phyloP scores from a whole-genome alignment of 2,329 filamentous ascomycete genomes.

The Xylariales sp. region DNA sequence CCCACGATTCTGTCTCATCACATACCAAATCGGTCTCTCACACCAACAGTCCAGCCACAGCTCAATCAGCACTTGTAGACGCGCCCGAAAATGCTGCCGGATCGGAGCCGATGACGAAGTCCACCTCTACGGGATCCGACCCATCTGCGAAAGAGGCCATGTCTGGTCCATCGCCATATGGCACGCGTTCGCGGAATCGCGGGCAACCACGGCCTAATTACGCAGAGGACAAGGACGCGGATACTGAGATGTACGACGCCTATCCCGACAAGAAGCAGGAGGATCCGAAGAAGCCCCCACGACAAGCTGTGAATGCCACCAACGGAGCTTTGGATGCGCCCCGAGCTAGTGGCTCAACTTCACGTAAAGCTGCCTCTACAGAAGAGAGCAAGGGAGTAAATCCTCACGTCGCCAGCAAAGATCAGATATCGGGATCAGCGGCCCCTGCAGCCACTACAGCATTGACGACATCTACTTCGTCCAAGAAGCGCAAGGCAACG shows the following conservation, averaged over 20 bases:
- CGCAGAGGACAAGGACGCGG: constrained; percentile 86
- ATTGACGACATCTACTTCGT: constrained; percentile 30
- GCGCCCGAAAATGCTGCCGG: constrained; percentile 28
- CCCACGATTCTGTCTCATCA: constrained; percentile 22
- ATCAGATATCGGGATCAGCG: constrained; percentile 20
- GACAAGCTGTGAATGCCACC: constrained; percentile 35
- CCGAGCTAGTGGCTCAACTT: constrained; percentile 21
- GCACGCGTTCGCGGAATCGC: constrained; percentile 89
- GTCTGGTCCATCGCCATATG: constrained; percentile 67
- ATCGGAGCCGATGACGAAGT: constrained; percentile 44
- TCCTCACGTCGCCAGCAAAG: constrained; percentile 19
- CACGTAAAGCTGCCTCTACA: constrained; percentile 35
- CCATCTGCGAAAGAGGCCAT: constrained; percentile 44
- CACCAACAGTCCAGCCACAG: constrained; percentile 22
- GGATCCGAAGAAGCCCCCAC: constrained; percentile 53
- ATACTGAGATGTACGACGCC: constrained; percentile 78
- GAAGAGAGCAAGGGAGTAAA: constrained; percentile 24
- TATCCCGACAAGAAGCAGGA: constrained; percentile 50
- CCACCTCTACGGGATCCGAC: constrained; percentile 41
- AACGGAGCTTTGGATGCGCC: constrained; percentile 27
- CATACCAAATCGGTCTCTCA: constrained; percentile 25
- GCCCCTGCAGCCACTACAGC: constrained; percentile 18
- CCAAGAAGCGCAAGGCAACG: constrained; percentile 84
- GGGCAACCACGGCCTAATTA: constrained; percentile 84
- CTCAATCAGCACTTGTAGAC: constrained; percentile 20